Evolutionary conservation across 176 grass and related monocot genomes (phyloP), one percentile per base, ranked within the genome.

Genomic region (Leersia perrieri): DNA sequence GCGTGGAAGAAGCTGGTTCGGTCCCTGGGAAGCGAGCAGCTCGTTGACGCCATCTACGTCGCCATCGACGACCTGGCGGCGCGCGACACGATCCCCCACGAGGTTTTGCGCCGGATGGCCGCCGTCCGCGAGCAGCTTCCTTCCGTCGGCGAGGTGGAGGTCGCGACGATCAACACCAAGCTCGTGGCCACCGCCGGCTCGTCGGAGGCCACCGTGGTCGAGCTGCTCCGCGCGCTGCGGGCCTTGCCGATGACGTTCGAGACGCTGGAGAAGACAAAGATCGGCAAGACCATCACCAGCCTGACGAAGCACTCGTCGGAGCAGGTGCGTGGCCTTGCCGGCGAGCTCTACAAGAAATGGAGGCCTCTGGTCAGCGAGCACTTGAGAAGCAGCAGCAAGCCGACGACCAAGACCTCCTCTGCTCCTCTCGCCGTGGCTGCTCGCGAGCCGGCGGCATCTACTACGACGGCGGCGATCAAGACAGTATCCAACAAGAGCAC

Each of bases 161-260:
- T 77, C 9, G 49, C 73, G 5, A 69, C 27, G 63, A 76, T 84
- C 27, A 69, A 60, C 1, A 2, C 4, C 47, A 15, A 26, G 35
- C 73, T 69, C 2, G 34, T 15, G 10, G 11, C 41, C 11, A 11
- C n/a, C 14, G 3, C 1, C 12, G 1, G 7, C 13, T 40, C 73
- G 33, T 76, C 73, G n/a, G 73, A 76, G 20, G 63, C 41, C 8
- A 27, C 47, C 18, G 35, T 69, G 63, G 10, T 69, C 12, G 63
- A 76, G 18, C 69, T 22, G 27, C 82, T 84, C 8, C 82, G 82
- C 12, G n/a, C 14, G 63, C 73, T 84, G 27, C 63, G 61, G 82
- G 18, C 27, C 63, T 12, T 84, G 27, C 63, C 15, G 63, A 69
- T 84, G 72, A 83, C 70, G 31, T 77, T 70, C 13, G 34, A 61